Conservation (phyloP, 345 rosid genomes). For the Salix purpurea region DNA sequence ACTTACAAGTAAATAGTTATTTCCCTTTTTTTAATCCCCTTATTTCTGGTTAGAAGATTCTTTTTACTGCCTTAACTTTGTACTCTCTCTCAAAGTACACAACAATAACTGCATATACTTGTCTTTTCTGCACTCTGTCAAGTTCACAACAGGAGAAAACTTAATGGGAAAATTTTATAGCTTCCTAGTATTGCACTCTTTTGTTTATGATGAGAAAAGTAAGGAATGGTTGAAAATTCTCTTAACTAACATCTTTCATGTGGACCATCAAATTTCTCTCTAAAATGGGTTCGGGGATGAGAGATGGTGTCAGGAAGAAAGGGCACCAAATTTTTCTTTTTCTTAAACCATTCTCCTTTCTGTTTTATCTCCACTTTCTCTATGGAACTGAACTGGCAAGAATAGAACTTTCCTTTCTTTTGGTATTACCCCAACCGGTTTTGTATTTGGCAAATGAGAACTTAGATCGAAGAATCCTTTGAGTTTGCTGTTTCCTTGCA, state of each 20-base stretch:
- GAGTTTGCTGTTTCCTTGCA: not conserved
- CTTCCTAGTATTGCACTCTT: not conserved
- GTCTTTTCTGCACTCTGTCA: not conserved
- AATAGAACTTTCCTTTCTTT: not conserved
- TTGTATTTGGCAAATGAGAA: not conserved
- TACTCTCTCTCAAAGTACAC: not conserved
- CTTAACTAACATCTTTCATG: not conserved
- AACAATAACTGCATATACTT: too few relatives aligned
- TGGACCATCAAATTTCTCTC: not conserved
- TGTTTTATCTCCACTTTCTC: not conserved
- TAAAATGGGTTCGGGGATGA: not conserved
- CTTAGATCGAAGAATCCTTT: not conserved
- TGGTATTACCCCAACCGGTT: not conserved
- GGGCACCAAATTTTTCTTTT: not conserved
- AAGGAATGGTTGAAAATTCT: not conserved
- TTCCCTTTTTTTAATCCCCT: not conserved
- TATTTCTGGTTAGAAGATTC: not conserved
- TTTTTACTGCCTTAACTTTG: not conserved
- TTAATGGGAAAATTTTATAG: not conserved
- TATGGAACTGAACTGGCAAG: not conserved
- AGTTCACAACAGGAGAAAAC: not conserved
- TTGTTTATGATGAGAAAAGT: not conserved
- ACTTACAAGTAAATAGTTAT: constrained; percentile 36
- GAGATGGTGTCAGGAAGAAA: not conserved
- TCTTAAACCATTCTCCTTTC: not conserved